Conservation (phyloP, 1,284 basidiomycete species). For the Ceratobasidium papillatum region DNA sequence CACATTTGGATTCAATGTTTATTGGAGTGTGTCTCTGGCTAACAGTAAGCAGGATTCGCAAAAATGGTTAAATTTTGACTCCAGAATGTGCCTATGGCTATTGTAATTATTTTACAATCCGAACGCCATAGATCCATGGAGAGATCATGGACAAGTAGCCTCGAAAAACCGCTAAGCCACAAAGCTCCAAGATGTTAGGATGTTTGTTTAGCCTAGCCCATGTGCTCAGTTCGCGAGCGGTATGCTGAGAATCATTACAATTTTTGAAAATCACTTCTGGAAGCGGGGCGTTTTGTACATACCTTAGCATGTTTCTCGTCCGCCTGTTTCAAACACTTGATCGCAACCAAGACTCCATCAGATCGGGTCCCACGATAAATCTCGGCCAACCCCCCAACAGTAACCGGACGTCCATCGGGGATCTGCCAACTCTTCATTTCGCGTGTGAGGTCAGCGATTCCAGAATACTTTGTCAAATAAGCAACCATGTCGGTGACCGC, state of each 20-base stretch:
- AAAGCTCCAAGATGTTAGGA: background rate
- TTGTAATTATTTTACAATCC: no score
- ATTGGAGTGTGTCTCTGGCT: no score
- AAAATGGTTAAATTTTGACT: no score
- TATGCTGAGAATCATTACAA: background rate
- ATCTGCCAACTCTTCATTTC: background rate
- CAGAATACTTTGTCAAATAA: background rate
- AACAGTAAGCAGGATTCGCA: no score
- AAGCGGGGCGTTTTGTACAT: background rate
- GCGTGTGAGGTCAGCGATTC: background rate
- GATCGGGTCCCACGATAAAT: background rate
- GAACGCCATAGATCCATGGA: no score
- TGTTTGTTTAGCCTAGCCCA: background rate
- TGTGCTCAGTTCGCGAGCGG: background rate
- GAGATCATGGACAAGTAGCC: constrained; percentile 1
- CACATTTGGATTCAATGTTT: no score
- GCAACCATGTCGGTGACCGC: background rate
- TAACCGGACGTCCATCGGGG: background rate
- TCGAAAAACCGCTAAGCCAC: background rate
- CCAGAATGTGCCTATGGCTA: no score
- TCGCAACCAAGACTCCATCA: background rate
- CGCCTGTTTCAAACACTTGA: background rate
- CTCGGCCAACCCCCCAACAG: background rate
- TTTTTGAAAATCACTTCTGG: no score
- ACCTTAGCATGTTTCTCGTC: background rate